Evolutionary conservation across 257 asterid genomes (phyloP), one percentile per base, ranked within the genome.

Genomic region (Solanum ossicruentum): DNA sequence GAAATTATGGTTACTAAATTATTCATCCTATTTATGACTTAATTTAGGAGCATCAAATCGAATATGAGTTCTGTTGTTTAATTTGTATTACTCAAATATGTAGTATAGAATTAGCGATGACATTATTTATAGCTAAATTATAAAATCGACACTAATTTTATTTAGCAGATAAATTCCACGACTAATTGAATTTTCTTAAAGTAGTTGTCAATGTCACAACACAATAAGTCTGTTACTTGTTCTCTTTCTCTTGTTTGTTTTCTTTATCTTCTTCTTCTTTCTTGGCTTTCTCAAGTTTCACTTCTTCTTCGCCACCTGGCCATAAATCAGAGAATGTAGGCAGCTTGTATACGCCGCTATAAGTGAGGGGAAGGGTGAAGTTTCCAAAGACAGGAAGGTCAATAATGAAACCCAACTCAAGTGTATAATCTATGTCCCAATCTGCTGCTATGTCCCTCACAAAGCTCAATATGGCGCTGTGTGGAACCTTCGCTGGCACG

Each of bases 381-480:
- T 89, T 91, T 2, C 97, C 96, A 63, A 93, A 2, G 3, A 93
- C 90, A 0, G 98, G 98, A 47, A 95, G 93, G 85, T 95, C 97
- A 26, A 95, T 69, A 18, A 89, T 82, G 15, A 95, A 92, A 2
- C 88, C 86, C 2, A 95, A 36, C 1, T 92, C 92, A 8, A 95
- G 54, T 7, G 86, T 63, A 84, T 93, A 95, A 69, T 93, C 98
- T 6, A 95, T 87, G 83, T 93, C 98, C 97, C 98, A 92, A 85
- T 95, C 98, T 18, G 90, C 89, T 3, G 92, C 93, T 12, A 95
- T 85, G 85, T 95, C 98, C 89, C 86, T 93, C 7, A 91, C 90
- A 86, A 95, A 89, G 84, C 93, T 95, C 89, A 85, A 82, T 86
- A 93, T 16, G 80, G 90, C 91, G 52, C 85, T 91, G 90, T 94